Evolutionary conservation across 768 basidiomycete species (phyloP).

Genomic region (Rickenella mellea): DNA sequence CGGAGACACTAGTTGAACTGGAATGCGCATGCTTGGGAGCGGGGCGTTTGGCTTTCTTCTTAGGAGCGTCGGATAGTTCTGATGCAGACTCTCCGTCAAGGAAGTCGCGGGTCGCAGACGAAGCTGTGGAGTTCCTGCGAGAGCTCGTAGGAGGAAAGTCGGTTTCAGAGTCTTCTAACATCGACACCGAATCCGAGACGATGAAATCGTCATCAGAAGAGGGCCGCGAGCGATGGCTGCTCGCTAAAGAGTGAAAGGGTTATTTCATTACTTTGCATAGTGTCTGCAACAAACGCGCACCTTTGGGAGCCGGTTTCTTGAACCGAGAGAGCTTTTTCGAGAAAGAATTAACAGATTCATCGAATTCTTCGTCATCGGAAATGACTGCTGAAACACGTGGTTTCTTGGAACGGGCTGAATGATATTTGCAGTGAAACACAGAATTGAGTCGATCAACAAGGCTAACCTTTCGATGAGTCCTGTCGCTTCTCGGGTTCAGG

Average conservation of each 20-base stretch:
- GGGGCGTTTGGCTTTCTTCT: constrained; percentile 21
- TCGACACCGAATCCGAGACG: constrained; percentile 51
- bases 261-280: no score
- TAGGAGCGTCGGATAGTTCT: constrained; percentile 10
- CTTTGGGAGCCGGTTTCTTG: constrained; percentile 37
- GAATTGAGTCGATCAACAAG: background rate
- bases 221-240: no score
- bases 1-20: constrained; percentile 18
- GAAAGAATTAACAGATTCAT: constrained; percentile 34
- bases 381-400: constrained; percentile 41
- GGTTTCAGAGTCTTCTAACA: constrained; percentile 54
- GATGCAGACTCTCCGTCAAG: constrained; percentile 26
- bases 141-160: constrained; percentile 32
- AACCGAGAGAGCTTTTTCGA: constrained; percentile 53
- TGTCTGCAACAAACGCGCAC: background rate
- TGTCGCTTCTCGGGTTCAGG: background rate
- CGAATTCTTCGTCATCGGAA: constrained; percentile 37
- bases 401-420: constrained; percentile 53
- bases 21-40: constrained; percentile 20
- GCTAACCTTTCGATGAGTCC: background rate
- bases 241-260: no score
- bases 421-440: no score
- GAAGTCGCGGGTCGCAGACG: constrained; percentile 27
- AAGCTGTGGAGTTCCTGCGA: constrained; percentile 36
- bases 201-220: constrained; percentile 74